A percentile compares a stretch with the other conserved stretches of the same genome.
Conservation (phyloP, 2,329 filamentous ascomycete genomes). For the Aspergillus uvarum region DNA sequence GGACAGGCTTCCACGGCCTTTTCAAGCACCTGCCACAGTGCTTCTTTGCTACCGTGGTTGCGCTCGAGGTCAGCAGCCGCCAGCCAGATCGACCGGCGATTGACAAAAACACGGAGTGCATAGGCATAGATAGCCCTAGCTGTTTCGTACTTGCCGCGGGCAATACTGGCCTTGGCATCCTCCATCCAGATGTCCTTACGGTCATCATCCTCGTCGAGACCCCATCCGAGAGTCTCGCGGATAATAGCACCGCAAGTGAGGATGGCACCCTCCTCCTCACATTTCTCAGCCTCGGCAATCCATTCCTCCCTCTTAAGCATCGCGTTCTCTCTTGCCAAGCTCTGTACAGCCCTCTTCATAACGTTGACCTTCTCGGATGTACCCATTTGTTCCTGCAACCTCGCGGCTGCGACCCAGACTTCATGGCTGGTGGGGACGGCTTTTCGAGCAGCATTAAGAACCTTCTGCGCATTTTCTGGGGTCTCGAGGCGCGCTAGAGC, state of each 20-base stretch:
- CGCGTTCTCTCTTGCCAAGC: conserved; percentile 83
- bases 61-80: conserved; percentile 89
- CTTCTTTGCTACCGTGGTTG: conserved; percentile 80
- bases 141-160: conserved; percentile 80
- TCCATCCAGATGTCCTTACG: conserved; percentile 95
- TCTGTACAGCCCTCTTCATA: conserved; percentile 90
- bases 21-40: conserved; percentile 80
- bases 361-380: conserved; percentile 79
- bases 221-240: conserved; percentile 87
- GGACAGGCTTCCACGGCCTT: conserved; percentile 94
- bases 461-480: conserved; percentile 87
- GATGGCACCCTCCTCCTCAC: conserved; percentile 85
- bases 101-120: conserved; percentile 83
- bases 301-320: conserved; percentile 98
- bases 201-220: conserved; percentile 92
- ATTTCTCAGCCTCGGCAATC: conserved; percentile 92
- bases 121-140: conserved; percentile 93
- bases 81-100: conserved; percentile 83
- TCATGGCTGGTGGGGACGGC: conserved; percentile 90
- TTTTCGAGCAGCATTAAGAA: conserved; percentile 92
- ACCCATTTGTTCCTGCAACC: conserved; percentile 86
- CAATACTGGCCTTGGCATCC: conserved; percentile 80
- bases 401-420: conserved; percentile 93
- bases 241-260: conserved; percentile 88
- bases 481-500: conserved; percentile 86